These are phyloP conservation scores for Dioscorea alata DNA, from an alignment of 106 monocot species.

Conservation along the genomic window DNA sequence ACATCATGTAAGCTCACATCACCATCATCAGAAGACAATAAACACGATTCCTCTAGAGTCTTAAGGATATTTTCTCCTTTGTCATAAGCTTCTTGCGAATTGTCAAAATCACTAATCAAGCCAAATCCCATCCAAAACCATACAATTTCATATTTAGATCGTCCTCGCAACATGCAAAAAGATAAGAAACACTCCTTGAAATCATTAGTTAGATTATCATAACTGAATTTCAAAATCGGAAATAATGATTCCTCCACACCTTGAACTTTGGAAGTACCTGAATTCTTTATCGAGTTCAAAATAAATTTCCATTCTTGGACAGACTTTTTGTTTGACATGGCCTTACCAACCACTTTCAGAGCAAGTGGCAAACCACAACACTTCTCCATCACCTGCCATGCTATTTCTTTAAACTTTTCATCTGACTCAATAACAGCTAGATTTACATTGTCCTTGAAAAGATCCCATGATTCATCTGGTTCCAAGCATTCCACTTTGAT, in stretches of 20 bases:
- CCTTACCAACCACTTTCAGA: no score
- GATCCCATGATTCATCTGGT: no score
- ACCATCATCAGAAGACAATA: slow-evolving; percentile 1
- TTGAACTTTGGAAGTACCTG: background rate
- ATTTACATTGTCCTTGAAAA: no score
- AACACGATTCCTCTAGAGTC: slow-evolving; percentile 1
- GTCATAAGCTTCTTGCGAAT: background rate
- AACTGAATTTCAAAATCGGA: slow-evolving; percentile 14
- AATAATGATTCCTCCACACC: background rate
- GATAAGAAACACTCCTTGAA: slow-evolving; percentile 19
- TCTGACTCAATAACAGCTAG: no score
- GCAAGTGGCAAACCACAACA: no score
- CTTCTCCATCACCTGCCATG: no score
- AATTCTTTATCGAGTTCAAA: no score
- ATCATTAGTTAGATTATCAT: slow-evolving; percentile 1
- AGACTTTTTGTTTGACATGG: no score
- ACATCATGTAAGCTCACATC: slow-evolving; percentile 16
- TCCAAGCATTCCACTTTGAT: no score
- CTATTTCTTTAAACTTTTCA: no score
- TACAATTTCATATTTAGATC: slow-evolving; percentile 7
- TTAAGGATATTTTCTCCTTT: background rate
- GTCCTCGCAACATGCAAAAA: slow-evolving; percentile 18
- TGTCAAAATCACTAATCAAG: background rate
- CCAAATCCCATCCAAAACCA: slow-evolving; percentile 21
- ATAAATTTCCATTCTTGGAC: no score